Conservation (phyloP, 75 land plant genomes). For the Picea sitchensis region DNA sequence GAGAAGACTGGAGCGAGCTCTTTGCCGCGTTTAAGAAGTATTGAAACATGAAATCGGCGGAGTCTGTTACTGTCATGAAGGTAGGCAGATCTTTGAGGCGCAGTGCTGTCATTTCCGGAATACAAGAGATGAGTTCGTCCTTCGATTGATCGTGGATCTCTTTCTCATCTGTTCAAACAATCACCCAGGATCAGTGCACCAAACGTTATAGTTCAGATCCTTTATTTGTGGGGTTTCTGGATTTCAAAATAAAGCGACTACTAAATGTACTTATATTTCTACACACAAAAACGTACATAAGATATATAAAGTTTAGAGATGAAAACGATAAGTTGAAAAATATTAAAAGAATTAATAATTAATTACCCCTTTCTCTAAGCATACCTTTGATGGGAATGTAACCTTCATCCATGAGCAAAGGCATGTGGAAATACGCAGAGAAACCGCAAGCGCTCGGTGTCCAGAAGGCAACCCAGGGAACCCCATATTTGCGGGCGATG, state of each 20-base stretch:
- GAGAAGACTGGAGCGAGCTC: background rate
- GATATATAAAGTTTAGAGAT: no score
- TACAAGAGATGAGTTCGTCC: background rate
- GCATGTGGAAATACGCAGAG: constrained; percentile 11
- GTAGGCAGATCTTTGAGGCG: constrained; percentile 14
- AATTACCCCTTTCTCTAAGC: no score
- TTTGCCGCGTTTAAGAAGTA: background rate
- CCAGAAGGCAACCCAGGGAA: constrained; percentile 24
- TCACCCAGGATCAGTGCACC: no score
- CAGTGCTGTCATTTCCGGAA: constrained; percentile 13
- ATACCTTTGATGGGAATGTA: constrained; percentile 28
- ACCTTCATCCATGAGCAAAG: constrained; percentile 9
- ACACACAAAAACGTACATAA: background rate
- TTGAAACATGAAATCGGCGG: constrained; percentile 9
- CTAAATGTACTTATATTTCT: background rate
- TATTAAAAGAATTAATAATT: no score
- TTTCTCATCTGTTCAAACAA: no score
- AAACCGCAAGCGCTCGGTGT: constrained; percentile 18
- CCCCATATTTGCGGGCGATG: constrained; percentile 15
- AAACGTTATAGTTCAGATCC: no score
- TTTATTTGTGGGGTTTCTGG: background rate
- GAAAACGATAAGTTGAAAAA: background rate
- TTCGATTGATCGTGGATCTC: background rate
- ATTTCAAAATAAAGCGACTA: background rate
- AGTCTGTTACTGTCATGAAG: background rate